Conservation (phyloP, 2,329 filamentous ascomycete species). For the Dactylellina drechsleri region DNA sequence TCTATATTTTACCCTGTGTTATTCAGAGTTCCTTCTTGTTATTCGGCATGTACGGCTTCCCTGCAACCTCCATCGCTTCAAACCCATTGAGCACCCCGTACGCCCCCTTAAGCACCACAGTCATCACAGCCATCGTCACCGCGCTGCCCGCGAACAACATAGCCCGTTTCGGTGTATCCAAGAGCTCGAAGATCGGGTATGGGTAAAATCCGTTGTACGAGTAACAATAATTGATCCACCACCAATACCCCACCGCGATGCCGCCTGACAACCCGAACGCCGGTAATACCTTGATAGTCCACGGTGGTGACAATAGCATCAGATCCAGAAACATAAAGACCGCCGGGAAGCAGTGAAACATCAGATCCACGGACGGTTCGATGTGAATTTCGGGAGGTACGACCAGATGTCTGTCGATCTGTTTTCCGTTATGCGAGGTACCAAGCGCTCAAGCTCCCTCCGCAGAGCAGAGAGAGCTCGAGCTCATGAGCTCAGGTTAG, state of each 20-base stretch:
- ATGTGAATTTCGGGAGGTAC: conserved; percentile 56
- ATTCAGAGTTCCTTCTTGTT: conserved; percentile 15
- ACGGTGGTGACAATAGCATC: conserved; percentile 76
- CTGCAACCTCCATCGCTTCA: conserved; percentile 62
- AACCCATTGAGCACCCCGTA: conserved; percentile 75
- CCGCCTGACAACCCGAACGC: conserved; percentile 69
- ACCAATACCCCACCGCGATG: conserved; percentile 76
- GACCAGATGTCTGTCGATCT: conserved; percentile 56
- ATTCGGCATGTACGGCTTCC: conserved; percentile 57
- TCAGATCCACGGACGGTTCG: conserved; percentile 65
- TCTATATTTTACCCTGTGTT: not conserved
- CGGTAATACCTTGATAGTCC: conserved; percentile 72
- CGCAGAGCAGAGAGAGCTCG: conserved; percentile 24
- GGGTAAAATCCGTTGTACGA: conserved; percentile 68
- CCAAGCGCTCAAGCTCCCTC: conserved; percentile 7
- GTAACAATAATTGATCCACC: conserved; percentile 79
- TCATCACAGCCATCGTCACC: conserved; percentile 76
- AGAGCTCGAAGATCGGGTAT: conserved; percentile 81
- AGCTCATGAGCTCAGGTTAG: conserved; percentile 53
- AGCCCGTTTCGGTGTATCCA: conserved; percentile 73
- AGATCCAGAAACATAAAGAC: conserved; percentile 73
- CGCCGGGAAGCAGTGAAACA: conserved; percentile 74
- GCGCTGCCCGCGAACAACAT: conserved; percentile 77
- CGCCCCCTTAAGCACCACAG: conserved; percentile 73
- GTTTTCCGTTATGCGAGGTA: conserved; percentile 1